Conservation (phyloP, 768 basidiomycete genomes). For the Termitomyces titanicus region DNA sequence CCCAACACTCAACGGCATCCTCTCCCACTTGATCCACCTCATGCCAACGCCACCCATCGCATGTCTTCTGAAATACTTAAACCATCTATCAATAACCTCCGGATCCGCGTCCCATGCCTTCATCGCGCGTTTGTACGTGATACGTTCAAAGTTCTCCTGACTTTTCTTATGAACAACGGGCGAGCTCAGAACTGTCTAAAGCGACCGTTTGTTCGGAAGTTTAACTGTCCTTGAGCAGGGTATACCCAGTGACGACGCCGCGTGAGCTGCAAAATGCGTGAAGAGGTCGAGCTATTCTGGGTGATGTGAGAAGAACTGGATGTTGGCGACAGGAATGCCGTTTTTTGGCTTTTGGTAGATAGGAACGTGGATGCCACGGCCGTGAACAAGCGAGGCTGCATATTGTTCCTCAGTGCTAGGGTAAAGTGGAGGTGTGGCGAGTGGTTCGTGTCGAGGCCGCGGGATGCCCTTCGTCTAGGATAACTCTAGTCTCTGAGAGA, state of each 20-base stretch:
- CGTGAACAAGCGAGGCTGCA: slow-evolving; percentile 58
- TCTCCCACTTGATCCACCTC: slow-evolving; percentile 76
- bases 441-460: slow-evolving; percentile 13
- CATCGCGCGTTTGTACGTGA: slow-evolving; percentile 78
- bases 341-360: slow-evolving; percentile 59
- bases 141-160: slow-evolving; percentile 93
- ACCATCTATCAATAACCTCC: slow-evolving; percentile 76
- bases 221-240: slow-evolving; percentile 61
- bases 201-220: slow-evolving; percentile 69
- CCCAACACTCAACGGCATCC: slow-evolving; percentile 49
- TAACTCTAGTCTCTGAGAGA: slow-evolving; percentile 3
- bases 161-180: slow-evolving; percentile 93
- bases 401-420: slow-evolving; percentile 36
- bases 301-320: slow-evolving; percentile 83
- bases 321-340: slow-evolving; percentile 70
- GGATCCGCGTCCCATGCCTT: slow-evolving; percentile 89
- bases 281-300: slow-evolving; percentile 68
- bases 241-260: slow-evolving; percentile 81
- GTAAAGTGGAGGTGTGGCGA: slow-evolving; percentile 13
- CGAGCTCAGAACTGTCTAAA: slow-evolving; percentile 83
- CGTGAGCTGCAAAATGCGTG: slow-evolving; percentile 79
- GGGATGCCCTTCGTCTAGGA: neutral
- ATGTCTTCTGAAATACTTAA: slow-evolving; percentile 73
- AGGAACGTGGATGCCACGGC: slow-evolving; percentile 54
- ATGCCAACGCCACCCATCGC: slow-evolving; percentile 85